Conservation (phyloP, 805 yeast species). For the Teunomyces tritomae region DNA sequence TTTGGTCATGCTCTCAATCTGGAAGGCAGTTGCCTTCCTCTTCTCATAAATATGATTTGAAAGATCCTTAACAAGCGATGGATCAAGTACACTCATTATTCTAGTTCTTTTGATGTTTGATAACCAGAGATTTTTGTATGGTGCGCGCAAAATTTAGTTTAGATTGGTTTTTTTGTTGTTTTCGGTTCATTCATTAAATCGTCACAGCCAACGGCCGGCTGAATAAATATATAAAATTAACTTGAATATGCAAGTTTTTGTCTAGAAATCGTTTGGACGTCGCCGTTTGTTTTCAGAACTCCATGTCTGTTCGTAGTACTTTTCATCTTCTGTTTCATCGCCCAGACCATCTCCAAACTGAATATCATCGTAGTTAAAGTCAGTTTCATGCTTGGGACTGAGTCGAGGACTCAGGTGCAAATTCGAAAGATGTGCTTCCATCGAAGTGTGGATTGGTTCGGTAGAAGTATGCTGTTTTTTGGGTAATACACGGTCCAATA, state of each 20-base stretch:
- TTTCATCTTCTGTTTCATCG: slow-evolving; percentile 17
- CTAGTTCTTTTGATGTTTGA: neutral
- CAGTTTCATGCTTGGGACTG: slow-evolving; percentile 1
- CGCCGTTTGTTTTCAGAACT: slow-evolving; percentile 5
- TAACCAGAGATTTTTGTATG: neutral
- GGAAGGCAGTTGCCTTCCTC: slow-evolving; percentile 51
- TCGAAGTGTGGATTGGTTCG: neutral
- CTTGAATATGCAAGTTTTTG: neutral
- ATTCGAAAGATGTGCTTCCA: slow-evolving; percentile 8
- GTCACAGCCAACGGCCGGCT: slow-evolving; percentile 2
- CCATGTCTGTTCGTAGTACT: slow-evolving; percentile 18
- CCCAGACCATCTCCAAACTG: slow-evolving; percentile 16
- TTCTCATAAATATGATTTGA: slow-evolving; percentile 47
- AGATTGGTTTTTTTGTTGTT: neutral
- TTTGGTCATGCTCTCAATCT: slow-evolving; percentile 74
- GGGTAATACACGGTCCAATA: slow-evolving; percentile 22
- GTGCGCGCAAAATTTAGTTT: no score
- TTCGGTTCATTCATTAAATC: neutral
- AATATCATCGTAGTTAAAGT: slow-evolving; percentile 17
- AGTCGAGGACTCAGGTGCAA: neutral
- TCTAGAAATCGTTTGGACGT: neutral
- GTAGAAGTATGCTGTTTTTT: neutral
- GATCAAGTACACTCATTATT: slow-evolving; percentile 26
- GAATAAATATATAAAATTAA: slow-evolving; percentile 2
- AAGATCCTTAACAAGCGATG: slow-evolving; percentile 38